phyloP scores from a whole-genome alignment of 176 grass and related monocot genomes.

The Hordeum vulgare region DNA sequence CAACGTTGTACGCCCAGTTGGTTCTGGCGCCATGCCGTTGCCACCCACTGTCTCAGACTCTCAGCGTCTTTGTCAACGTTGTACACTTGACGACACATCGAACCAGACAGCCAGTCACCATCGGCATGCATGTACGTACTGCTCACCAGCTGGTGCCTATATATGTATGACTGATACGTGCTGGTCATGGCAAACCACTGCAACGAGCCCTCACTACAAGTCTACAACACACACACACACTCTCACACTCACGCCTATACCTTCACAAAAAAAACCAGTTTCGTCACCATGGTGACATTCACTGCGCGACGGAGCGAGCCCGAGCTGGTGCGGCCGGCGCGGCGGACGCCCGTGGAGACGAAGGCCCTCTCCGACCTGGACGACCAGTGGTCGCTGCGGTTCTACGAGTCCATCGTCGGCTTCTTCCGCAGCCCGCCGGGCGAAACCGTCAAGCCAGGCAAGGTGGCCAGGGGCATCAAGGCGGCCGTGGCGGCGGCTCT shows the following conservation, averaged over 20 bases:
- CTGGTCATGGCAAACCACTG: neutral
- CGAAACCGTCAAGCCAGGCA: neutral
- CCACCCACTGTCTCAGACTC: no score
- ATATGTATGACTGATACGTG: neutral
- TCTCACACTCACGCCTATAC: neutral
- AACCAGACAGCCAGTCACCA: neutral
- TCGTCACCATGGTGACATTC: neutral
- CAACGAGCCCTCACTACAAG: neutral
- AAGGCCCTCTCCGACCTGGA: neutral
- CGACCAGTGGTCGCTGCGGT: neutral
- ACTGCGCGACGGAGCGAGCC: neutral
- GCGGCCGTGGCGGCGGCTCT: neutral
- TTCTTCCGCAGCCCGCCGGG: neutral
- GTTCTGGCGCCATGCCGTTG: neutral
- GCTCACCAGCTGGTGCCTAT: neutral
- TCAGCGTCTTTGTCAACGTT: no score
- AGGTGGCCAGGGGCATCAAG: neutral
- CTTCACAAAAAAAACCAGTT: neutral
- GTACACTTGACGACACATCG: neutral
- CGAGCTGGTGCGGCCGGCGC: neutral
- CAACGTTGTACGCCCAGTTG: neutral
- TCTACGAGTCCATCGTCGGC: neutral
- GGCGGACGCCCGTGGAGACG: neutral
- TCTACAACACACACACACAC: neutral
- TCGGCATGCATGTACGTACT: neutral